Evolutionary conservation across 192 early-diverging fungal species (phyloP).

Genomic region (Geranomyces michiganensis): DNA sequence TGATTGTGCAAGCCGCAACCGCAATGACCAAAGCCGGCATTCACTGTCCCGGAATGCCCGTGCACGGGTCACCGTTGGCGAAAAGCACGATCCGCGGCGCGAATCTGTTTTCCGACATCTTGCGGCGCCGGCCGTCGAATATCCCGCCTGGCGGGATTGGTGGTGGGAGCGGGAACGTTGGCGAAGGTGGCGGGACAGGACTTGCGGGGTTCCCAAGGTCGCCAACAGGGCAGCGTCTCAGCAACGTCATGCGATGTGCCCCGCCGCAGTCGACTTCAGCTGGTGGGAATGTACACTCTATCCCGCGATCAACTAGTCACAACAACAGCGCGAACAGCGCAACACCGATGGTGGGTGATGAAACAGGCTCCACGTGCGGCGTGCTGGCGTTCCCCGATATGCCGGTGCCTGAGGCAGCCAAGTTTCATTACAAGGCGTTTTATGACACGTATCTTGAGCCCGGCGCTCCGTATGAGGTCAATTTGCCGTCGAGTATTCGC

Average conservation of each 20-base stretch:
- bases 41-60: constrained; percentile 12
- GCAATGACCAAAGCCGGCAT: constrained; percentile 15
- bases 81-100: constrained; percentile 10
- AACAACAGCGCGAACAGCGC: too few relatives aligned
- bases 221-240: constrained; percentile 1
- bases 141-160: neutral
- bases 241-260: neutral
- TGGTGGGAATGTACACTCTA: too few relatives aligned
- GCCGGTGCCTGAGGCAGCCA: constrained; percentile 20
- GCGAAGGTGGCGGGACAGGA: too few relatives aligned
- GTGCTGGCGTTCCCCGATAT: constrained; percentile 11
- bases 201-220: neutral
- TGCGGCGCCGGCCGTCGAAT: constrained; percentile 9
- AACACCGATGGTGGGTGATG: too few relatives aligned
- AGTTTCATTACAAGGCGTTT: constrained; percentile 23
- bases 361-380: too few relatives aligned
- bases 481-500: constrained; percentile 14
- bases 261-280: neutral
- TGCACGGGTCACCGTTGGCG: constrained; percentile 25
- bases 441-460: constrained; percentile 20
- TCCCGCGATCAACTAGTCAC: too few relatives aligned
- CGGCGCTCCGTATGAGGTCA: constrained; percentile 34
- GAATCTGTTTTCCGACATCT: neutral
- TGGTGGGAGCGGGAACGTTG: too few relatives aligned
- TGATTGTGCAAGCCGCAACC: constrained; percentile 20